Evolutionary conservation across 2,329 filamentous ascomycete species (phyloP), one percentile per base, ranked within the genome.

Genomic region (Diaporthe aspalathi): DNA sequence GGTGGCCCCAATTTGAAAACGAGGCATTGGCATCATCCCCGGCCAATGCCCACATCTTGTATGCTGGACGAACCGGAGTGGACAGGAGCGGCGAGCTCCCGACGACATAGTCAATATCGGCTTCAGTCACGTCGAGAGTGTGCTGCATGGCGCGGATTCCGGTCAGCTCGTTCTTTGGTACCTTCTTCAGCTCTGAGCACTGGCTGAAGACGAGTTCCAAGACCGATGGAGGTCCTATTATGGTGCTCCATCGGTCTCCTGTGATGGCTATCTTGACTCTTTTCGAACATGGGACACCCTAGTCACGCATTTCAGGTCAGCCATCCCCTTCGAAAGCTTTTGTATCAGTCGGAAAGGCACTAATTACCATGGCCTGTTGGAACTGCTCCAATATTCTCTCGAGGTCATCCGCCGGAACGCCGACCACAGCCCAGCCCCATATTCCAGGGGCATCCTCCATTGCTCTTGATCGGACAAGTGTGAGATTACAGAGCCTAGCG

Each of bases 71-170:
- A n/a, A 63, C 40, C 22, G 40, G 57, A 5, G 57, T 63, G 57
- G 57, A 63, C 40, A 63, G 22, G 5, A 63, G 40, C 14, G 40
- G 22, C 14, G 57, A 63, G 40, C 29, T 49, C 1, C 57, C 57
- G 24, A 63, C 57, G 16, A 63, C 57, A 22, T 63, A 63, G 24
- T 63, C 57, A 43, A 63, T 49, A 24, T 63, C 57, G 7, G 57
- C 40, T 24, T 63, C 57, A 2, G 40, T 47, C 2, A 63, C 57
- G 24, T 63, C 57, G 24, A 63, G 57, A 9, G 57, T 63, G 57
- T 63, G 57, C 40, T 63, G 57, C 57, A 63, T 63, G 40, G 57
- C 57, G 24, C 57, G 57, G 22, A 63, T 63, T 17, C 57, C 57
- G 6, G 57, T 22, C 40, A 63, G 57, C 57, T 63, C 57, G 57